Evolutionary conservation across 2,329 filamentous ascomycete species (phyloP), one percentile per base, ranked within the genome.

Genomic region (Hymenoscyphus fructigenus): DNA sequence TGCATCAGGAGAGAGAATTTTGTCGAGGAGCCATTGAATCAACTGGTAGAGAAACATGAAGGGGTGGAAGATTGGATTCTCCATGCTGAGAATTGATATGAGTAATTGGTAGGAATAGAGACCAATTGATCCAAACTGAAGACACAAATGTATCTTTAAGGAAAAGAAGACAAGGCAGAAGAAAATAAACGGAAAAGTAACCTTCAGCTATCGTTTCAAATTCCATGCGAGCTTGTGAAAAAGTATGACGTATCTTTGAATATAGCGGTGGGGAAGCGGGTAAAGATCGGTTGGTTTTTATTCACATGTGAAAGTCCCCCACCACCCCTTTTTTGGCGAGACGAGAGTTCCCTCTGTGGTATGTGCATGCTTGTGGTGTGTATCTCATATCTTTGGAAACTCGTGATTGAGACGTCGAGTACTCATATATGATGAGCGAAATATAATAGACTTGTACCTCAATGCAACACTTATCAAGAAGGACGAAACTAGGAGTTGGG

Each of bases 1-100:
- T 4, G 91, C 88, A 5, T 79, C 81, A 0, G 92, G 91, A 0
- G 91, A 88, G 60, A 96, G 84, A 36, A 92, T 71, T 69, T 83
- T 83, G 70, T 84, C 81, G 1, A 89, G 78, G 7, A 91, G 67
- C 79, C 82, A 88, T 81, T 93, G 90, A 41, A 88, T 76, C 34
- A 91, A 63, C 67, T 87, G 82, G 76, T 88, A 92, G 60, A 89
- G 64, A 70, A 88, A 88, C 32, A 86, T 75, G 56, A 91, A 76
- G 1, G 84, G 84, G 57, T 85, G 80, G n/a, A 83, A 69, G 59
- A 23, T 79, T 78, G 70, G 81, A 81, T 66, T 78, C 71, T 69
- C 66, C 70, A 73, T 72, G 14, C 28, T 67, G 62, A 38, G 17
- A 44, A 58, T 14, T 23, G 20, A 23, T 23, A 1, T 2, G 20